Conservation (phyloP, 2,329 filamentous ascomycete species). For the Botrytis galanthina region DNA sequence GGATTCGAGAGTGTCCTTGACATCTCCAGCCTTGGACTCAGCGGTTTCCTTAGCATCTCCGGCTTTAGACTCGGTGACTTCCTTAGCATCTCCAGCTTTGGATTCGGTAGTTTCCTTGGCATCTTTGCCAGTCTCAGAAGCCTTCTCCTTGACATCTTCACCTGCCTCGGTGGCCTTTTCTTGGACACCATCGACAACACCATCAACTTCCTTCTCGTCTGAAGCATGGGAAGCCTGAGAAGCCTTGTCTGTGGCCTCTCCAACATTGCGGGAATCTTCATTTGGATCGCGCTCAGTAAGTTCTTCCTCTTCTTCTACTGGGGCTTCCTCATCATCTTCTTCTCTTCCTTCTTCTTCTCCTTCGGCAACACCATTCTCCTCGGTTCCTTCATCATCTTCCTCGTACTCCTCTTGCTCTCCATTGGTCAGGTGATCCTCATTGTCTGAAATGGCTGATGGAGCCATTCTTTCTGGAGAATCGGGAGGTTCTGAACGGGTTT, state of each 20-base stretch:
- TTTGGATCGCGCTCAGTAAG: slow-evolving; percentile 18
- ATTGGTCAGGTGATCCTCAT: slow-evolving; percentile 19
- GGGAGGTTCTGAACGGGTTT: slow-evolving; percentile 18
- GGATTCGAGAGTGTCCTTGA: background rate
- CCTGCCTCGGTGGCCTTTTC: background rate
- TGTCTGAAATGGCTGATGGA: slow-evolving; percentile 15
- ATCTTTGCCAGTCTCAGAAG: background rate
- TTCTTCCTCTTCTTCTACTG: slow-evolving; percentile 33
- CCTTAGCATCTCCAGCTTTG: background rate
- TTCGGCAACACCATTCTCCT: slow-evolving; percentile 13
- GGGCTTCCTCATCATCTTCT: slow-evolving; percentile 40
- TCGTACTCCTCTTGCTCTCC: slow-evolving; percentile 20
- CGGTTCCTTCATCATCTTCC: slow-evolving; percentile 12
- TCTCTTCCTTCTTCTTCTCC: slow-evolving; percentile 21
- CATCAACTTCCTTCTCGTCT: slow-evolving; percentile 1
- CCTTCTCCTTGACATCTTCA: background rate
- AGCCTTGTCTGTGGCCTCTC: slow-evolving; percentile 5
- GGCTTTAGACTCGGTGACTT: background rate
- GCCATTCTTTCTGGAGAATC: slow-evolving; percentile 20
- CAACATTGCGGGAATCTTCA: slow-evolving; percentile 10
- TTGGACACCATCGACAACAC: background rate
- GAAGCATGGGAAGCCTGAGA: slow-evolving; percentile 1
- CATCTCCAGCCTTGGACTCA: background rate
- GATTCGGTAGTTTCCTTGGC: background rate
- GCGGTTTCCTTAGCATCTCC: background rate